phyloP scores from a whole-genome alignment of 768 basidiomycete species.

The Auricularia sp. region DNA sequence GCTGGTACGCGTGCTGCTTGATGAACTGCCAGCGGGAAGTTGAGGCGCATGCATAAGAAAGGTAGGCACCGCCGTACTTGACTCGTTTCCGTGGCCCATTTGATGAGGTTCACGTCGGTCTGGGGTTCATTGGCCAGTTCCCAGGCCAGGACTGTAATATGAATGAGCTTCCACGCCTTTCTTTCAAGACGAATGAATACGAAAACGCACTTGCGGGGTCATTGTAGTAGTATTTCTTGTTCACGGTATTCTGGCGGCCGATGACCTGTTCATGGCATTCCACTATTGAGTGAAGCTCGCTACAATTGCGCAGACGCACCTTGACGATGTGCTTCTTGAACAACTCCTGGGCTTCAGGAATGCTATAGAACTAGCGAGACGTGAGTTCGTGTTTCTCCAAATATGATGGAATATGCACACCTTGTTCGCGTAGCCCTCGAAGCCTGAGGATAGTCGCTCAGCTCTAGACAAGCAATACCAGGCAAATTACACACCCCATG shows the following conservation, averaged over 20 bases:
- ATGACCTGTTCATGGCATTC: neutral
- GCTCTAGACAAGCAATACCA: neutral
- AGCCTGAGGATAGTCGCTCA: neutral
- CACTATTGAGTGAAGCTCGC: no score
- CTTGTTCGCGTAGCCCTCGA: conserved; percentile 1
- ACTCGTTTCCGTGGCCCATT: neutral
- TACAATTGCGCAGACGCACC: neutral
- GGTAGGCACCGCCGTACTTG: neutral
- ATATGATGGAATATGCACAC: neutral
- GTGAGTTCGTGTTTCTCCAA: neutral
- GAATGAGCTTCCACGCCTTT: neutral
- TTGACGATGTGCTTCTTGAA: neutral
- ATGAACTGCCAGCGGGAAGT: neutral
- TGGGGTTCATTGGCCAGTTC: neutral
- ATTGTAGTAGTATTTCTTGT: neutral
- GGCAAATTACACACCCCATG: neutral
- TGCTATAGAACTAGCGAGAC: neutral
- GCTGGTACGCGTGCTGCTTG: neutral
- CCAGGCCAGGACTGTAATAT: neutral
- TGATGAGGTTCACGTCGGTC: neutral
- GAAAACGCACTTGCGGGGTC: neutral
- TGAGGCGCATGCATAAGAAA: no score
- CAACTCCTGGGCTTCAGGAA: neutral
- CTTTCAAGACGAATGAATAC: neutral
- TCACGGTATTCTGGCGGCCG: neutral